Evolutionary conservation across 2,329 filamentous ascomycete genomes (phyloP), one percentile per base, ranked within the genome.

Genomic region (Colletotrichum kahawae): DNA sequence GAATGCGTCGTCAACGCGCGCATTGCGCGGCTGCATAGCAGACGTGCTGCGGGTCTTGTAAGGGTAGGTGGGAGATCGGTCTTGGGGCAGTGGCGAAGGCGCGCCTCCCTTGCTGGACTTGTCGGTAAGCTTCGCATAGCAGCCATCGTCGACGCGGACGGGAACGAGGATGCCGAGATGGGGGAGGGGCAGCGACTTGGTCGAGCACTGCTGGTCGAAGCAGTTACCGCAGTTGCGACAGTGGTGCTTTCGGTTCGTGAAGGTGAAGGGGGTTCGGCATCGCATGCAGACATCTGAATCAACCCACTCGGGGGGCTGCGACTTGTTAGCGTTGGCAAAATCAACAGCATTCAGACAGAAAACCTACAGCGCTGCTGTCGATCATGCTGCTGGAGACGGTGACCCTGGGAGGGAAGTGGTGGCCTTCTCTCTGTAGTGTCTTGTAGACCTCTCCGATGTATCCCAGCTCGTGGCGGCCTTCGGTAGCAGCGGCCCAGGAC

Each of bases 231-330:
- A 99, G 84, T 99, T 99, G 78, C 97, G 93, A 82, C 97, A 99
- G 84, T 99, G 97, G 82, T 99, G 97, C 83, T 98, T 99, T 81
- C 97, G 93, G 84, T 99, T 99, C 71, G 96, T 99, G 82, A 99
- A 98, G 63, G 95, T 98, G 81, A 99, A 99, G 21, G 95, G 87
- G 14, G 96, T 98, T 79, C 97, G 93, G 84, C 97, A 99, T 82
- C 97, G 94, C 95, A 99, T 98, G 84, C 97, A 99, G 36, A 99
- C 96, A 81, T 99, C 97, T 13, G 96, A 98, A 85, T 99, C 97
- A 66, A 93, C 93, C 97, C 97, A 99, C 85, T 99, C 97, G 1
- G 97, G 97, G 12, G 97, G 97, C 93, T 98, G 29, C 3, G 0
- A 16, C 5, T 16, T 13, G 60, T 76, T 38, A 78, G 73, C 27